Evolutionary conservation across 148 eudicot species (phyloP).

Genomic region (Gaultheria prostrata): DNA sequence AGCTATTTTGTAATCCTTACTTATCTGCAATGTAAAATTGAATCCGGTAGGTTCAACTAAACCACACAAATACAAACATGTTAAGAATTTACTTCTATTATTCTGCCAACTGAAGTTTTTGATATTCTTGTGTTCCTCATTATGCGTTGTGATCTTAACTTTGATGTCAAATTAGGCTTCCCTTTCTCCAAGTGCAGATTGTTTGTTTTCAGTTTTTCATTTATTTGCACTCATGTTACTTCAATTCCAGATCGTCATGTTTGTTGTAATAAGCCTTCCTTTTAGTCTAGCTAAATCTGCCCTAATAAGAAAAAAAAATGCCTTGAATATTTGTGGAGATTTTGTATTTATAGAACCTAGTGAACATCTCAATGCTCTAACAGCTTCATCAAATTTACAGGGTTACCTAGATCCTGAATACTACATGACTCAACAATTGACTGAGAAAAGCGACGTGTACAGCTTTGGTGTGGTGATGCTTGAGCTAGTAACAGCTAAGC

Average conservation of each 20-base stretch:
- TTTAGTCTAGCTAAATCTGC: not conserved
- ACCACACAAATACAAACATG: not conserved
- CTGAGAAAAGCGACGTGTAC: slow-evolving; percentile 92
- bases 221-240: not conserved
- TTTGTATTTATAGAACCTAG: not conserved
- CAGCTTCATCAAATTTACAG: slow-evolving; percentile 31
- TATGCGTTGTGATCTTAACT: not conserved
- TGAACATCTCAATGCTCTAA: not conserved
- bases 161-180: not conserved
- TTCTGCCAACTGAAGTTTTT: not conserved
- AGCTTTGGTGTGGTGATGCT: slow-evolving; percentile 94
- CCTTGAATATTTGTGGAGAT: not conserved
- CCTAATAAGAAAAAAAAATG: not conserved
- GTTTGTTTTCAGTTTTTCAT: not conserved
- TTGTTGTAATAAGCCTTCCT: not conserved
- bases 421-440: slow-evolving; percentile 88
- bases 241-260: not conserved
- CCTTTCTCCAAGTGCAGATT: not conserved
- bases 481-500: slow-evolving; percentile 69
- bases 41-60: not conserved
- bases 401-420: slow-evolving; percentile 98
- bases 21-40: not conserved
- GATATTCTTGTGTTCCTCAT: not conserved
- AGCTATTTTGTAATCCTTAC: not conserved
- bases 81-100: not conserved